Percentiles rank a stretch among this genome's conserved stretches.
phyloP scores from a whole-genome alignment of 2,329 filamentous ascomycete species.

The Coniochaeta hoffmannii region DNA sequence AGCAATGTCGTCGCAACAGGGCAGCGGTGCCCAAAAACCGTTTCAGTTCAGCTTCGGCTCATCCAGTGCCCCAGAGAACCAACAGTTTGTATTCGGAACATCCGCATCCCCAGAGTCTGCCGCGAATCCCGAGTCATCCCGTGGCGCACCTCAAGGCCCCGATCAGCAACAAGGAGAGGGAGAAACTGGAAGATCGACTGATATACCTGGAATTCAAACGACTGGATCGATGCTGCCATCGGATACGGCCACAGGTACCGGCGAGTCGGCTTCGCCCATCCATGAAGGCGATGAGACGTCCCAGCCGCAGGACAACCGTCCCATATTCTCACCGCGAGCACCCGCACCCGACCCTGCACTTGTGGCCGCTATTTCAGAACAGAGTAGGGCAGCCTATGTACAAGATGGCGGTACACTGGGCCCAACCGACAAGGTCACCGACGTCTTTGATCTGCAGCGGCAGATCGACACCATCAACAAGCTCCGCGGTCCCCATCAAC shows the following conservation, averaged over 20 bases:
- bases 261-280: not conserved
- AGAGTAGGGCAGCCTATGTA: not conserved
- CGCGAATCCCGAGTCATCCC: too few relatives aligned
- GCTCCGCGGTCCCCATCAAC: not conserved
- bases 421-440: not conserved
- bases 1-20: not conserved
- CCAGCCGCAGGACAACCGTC: not conserved
- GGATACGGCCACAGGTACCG: not conserved
- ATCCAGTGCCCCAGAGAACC: not conserved
- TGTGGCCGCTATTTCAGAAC: not conserved
- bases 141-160: too few relatives aligned
- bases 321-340: not conserved
- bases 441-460: not conserved
- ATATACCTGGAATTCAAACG: not conserved
- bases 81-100: too few relatives aligned
- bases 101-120: too few relatives aligned
- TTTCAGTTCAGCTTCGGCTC: not conserved
- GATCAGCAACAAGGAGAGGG: not conserved
- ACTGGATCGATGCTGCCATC: not conserved
- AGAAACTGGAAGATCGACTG: not conserved
- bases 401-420: not conserved
- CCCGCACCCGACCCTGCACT: not conserved
- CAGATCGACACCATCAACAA: not conserved
- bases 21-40: not conserved
- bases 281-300: not conserved